A percentile compares a stretch with the other conserved stretches of the same genome.
These are phyloP conservation scores for Leishmania aethiopica DNA, from an alignment of 208 protist genomes.

Conservation along the genomic window DNA sequence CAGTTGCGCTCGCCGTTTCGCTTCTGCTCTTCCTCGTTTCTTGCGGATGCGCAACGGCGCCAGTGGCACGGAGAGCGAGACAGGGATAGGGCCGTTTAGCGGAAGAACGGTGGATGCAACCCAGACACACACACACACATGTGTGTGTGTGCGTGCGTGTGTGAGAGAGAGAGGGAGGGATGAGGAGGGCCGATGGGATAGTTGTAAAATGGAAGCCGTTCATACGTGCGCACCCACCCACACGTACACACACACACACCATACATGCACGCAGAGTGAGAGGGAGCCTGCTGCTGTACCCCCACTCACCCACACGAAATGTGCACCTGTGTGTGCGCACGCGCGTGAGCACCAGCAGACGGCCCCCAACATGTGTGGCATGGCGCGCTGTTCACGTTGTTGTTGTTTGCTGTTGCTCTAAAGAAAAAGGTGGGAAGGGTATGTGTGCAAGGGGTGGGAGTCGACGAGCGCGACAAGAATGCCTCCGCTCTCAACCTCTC, in stretches of 20 bases:
- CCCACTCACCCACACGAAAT: not conserved
- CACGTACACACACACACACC: not conserved
- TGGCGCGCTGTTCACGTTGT: not conserved
- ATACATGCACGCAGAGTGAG: not conserved
- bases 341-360: not conserved
- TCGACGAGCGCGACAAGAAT: not conserved
- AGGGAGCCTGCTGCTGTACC: not conserved
- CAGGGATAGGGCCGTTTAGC: not conserved
- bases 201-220: not conserved
- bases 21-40: not conserved
- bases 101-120: not conserved
- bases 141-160: not conserved
- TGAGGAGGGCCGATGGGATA: not conserved
- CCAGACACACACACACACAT: not conserved
- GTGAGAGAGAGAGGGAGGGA: not conserved
- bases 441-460: not conserved
- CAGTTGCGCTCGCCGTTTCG: not conserved
- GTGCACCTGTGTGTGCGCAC: not conserved
- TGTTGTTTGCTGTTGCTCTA: not conserved
- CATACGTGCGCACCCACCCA: not conserved
- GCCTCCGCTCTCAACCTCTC: not conserved
- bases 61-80: not conserved
- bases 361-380: not conserved
- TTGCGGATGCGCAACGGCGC: not conserved
- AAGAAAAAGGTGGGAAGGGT: not conserved